Percentiles rank a stretch among this genome's conserved stretches.
phyloP scores from a whole-genome alignment of 1,284 basidiomycete species.

The Tetrapyrgos nigripes region DNA sequence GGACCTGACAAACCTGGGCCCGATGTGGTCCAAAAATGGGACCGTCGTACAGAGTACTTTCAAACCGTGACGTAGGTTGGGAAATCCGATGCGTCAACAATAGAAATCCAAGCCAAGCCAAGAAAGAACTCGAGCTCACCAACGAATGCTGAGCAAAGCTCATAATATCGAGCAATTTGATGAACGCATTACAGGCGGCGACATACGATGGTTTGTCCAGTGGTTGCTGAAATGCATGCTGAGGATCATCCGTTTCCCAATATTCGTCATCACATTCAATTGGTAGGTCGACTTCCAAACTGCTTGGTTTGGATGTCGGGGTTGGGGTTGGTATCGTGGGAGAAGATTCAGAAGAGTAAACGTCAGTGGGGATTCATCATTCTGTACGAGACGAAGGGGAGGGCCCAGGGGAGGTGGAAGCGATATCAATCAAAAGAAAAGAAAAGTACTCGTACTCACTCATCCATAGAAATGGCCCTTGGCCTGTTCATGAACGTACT shows the following conservation, averaged over 20 bases:
- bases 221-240: conserved; percentile 18
- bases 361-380: neutral
- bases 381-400: neutral
- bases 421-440: too few species aligned
- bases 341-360: too few species aligned
- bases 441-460: too few species aligned
- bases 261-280: conserved; percentile 20
- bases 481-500: conserved; percentile 11
- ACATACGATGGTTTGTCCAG: conserved; percentile 7
- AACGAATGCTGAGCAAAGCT: conserved; percentile 8
- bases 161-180: conserved; percentile 18
- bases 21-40: conserved; percentile 30
- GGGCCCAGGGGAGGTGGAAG: too few species aligned
- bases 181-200: neutral
- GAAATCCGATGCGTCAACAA: too few species aligned
- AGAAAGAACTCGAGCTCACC: neutral
- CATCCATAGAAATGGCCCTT: conserved; percentile 7
- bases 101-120: too few species aligned
- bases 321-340: neutral
- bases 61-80: too few species aligned
- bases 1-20: conserved; percentile 26
- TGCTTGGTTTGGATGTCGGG: too few species aligned
- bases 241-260: conserved; percentile 16
- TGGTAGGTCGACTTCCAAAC: conserved; percentile 15
- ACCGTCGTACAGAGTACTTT: conserved; percentile 42